phyloP scores from a whole-genome alignment of 169 alveolate genomes.

The Cryptosporidium ryanae region DNA sequence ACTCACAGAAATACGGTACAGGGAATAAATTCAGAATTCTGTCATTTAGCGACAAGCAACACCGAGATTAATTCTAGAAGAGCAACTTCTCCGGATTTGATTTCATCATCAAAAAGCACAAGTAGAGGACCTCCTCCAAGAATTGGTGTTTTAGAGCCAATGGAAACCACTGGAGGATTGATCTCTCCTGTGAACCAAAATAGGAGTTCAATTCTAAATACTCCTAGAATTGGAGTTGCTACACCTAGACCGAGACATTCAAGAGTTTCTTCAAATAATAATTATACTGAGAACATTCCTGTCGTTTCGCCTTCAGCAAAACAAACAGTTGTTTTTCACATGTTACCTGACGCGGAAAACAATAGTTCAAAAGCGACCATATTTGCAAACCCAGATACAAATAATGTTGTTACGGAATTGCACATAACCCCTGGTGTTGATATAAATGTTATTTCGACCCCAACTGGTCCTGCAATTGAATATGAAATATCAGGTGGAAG shows the following conservation, averaged over 20 bases:
- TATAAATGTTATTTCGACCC: constrained; percentile 67
- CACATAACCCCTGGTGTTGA: constrained; percentile 71
- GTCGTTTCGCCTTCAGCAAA: constrained; percentile 55
- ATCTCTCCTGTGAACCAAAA: constrained; percentile 46
- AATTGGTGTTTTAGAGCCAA: constrained; percentile 55
- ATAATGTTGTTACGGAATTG: constrained; percentile 62
- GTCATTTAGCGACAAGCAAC: neutral
- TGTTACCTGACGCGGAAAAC: constrained; percentile 51
- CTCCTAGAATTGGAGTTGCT: constrained; percentile 53
- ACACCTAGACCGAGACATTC: constrained; percentile 24
- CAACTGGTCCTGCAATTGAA: constrained; percentile 73
- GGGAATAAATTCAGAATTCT: constrained; percentile 28
- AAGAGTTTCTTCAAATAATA: neutral
- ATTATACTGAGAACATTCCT: constrained; percentile 25
- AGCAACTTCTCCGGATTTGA: constrained; percentile 51
- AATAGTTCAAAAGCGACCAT: constrained; percentile 62
- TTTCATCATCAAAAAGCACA: constrained; percentile 51
- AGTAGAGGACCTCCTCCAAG: constrained; percentile 68
- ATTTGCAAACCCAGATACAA: constrained; percentile 70
- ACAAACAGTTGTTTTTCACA: constrained; percentile 68
- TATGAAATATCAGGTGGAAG: constrained; percentile 68
- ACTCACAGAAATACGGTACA: constrained; percentile 25
- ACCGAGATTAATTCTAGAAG: constrained; percentile 18
- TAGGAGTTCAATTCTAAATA: neutral
- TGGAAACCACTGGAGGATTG: constrained; percentile 66